phyloP scores from a whole-genome alignment of 306 rosid species.

The Prinsepia uniflora region DNA sequence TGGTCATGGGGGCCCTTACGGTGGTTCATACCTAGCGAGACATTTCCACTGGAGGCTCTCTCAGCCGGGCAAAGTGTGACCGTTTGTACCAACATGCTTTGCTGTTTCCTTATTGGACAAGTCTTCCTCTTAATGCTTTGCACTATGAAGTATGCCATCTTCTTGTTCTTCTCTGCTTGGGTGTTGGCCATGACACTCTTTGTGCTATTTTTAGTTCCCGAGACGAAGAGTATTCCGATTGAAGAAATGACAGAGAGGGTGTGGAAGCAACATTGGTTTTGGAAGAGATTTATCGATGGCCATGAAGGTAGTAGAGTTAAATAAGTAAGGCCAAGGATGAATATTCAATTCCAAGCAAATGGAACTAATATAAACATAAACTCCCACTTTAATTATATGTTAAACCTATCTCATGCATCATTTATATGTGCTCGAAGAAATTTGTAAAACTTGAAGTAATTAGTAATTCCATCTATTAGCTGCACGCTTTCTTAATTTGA shows the following conservation, averaged over 20 bases:
- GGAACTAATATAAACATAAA: no score
- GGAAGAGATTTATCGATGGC: conserved; percentile 60
- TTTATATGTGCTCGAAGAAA: neutral
- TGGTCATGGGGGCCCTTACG: conserved; percentile 91
- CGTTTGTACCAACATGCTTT: conserved; percentile 60
- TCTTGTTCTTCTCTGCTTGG: conserved; percentile 81
- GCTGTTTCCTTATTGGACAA: conserved; percentile 70
- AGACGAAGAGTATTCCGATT: conserved; percentile 76
- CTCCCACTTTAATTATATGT: neutral
- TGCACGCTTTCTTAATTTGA: neutral
- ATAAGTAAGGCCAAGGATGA: neutral
- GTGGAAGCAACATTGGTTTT: conserved; percentile 78
- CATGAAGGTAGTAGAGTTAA: neutral
- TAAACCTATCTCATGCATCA: neutral
- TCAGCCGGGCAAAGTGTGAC: conserved; percentile 75
- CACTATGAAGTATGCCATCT: conserved; percentile 59
- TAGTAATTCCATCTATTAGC: no score
- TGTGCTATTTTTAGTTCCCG: conserved; percentile 59
- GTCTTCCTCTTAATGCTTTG: conserved; percentile 81
- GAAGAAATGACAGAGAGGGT: conserved; percentile 76
- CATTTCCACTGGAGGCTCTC: conserved; percentile 69
- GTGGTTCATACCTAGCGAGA: conserved; percentile 87
- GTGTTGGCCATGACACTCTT: conserved; percentile 54
- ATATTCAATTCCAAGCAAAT: no score
- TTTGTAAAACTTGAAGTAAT: neutral